Percentiles rank a stretch among this genome's conserved stretches.
Evolutionary conservation across 176 grass and related monocot genomes (phyloP).

Genomic region (Elaeis guineensis): DNA sequence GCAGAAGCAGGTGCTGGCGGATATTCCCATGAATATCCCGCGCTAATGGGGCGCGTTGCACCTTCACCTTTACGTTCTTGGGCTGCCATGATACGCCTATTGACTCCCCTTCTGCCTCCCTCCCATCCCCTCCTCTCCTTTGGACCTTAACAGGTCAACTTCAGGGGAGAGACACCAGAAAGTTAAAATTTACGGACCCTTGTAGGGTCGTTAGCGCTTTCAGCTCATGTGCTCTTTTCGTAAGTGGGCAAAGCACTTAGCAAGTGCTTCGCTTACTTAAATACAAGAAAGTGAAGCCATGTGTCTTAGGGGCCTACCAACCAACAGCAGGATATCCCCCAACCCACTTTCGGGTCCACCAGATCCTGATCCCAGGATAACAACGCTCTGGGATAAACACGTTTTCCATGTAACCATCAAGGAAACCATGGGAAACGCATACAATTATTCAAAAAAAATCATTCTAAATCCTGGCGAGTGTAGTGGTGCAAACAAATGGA

Average conservation of each 20-base stretch:
- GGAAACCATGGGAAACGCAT: too few species aligned
- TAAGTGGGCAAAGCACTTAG: conserved; percentile 1
- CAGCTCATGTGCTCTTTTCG: not conserved
- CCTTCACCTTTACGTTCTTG: not conserved
- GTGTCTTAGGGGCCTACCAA: too few species aligned
- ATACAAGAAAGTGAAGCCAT: too few species aligned
- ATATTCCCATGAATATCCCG: conserved; percentile 27
- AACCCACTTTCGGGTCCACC: too few species aligned
- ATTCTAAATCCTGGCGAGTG: too few species aligned
- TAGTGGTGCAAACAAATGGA: too few species aligned
- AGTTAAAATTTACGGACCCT: not conserved
- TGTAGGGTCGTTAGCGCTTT: not conserved
- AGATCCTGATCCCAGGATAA: too few species aligned
- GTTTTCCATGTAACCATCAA: too few species aligned
- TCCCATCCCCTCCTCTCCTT: conserved; percentile 10
- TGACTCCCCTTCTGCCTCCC: conserved; percentile 15
- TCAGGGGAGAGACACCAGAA: not conserved
- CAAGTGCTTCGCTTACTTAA: conserved; percentile 3
- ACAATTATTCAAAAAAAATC: too few species aligned
- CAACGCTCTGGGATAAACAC: too few species aligned
- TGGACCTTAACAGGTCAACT: too few species aligned
- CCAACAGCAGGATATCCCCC: too few species aligned
- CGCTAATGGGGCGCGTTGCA: not conserved
- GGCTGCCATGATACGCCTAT: conserved; percentile 14
- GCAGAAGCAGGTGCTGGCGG: conserved; percentile 13